Evolutionary conservation across 331 rosid genomes (phyloP), one percentile per base, ranked within the genome.

Genomic region (Dryas integrifolia): DNA sequence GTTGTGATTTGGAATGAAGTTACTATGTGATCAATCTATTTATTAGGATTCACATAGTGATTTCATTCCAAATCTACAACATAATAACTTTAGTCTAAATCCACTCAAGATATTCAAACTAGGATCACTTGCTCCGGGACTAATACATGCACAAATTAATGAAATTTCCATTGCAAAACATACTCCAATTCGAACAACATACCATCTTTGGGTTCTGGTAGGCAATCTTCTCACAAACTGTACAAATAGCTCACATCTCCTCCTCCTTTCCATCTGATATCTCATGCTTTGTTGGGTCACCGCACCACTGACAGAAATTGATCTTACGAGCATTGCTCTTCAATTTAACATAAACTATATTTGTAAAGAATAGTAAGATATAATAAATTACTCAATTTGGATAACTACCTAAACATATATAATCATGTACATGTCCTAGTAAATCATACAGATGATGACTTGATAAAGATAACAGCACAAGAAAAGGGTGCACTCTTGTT

Each of bases 121-220:
- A 8, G 41, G 12, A 70, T 55, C 11, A 21, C 14, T 9, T 24
- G 15, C 57, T 1, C 49, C 21, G 0, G 7, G 56, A 43, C 26
- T 44, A n/a, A 9, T 46, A 58, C 67, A 5, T 9, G 67, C 58
- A 58, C 7, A 45, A n/a, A 67, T 45, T 12, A 46, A 26, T 5
- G 12, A 65, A 48, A 67, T 47, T 21, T 46, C 50, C 44, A 45
- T 5, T 0, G 57, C 14, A 59, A 13, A 65, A 7, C 43, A 73
- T 16, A 67, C 11, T 49, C 0, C n/a, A 67, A 43, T 3, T 44
- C 2, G 52, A 56, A 30, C 45, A 14, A 40, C n/a, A 72, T 76
- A 91, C 98, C 98, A 94, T 91, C 80, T 94, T 94, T 7, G 98
- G 98, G 82, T 94, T 94, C 82, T 89, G 92, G 81, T 94, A 94